A percentile compares a stretch with the other conserved stretches of the same genome.
phyloP scores from a whole-genome alignment of 202 grass and related monocot species.

The Alloteropsis angusta region DNA sequence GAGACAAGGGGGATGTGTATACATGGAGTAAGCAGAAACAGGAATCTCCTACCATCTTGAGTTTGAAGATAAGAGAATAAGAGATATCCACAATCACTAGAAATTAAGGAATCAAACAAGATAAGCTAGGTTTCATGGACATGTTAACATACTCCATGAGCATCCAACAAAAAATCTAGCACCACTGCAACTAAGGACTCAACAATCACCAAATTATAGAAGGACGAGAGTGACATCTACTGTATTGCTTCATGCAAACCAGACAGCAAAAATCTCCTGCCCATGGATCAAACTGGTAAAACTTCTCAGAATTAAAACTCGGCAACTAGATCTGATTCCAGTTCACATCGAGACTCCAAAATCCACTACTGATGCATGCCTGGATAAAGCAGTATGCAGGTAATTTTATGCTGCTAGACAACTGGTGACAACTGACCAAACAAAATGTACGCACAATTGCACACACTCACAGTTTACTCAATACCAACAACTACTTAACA shows the following conservation, averaged over 20 bases:
- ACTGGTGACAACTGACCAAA: background rate
- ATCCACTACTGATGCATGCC: background rate
- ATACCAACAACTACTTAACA: background rate
- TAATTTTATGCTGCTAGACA: conserved; percentile 43
- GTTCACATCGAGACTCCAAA: background rate
- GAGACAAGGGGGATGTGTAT: background rate
- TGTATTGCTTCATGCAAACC: background rate
- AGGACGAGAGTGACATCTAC: background rate
- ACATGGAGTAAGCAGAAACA: background rate
- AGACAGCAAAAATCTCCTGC: background rate
- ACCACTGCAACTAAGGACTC: background rate
- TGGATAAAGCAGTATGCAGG: background rate
- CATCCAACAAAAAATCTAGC: background rate
- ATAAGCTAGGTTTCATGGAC: background rate
- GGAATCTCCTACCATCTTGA: background rate
- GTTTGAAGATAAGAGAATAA: background rate
- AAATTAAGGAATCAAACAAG: background rate
- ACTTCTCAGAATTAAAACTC: background rate
- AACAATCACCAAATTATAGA: background rate
- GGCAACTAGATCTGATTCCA: background rate
- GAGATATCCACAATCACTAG: background rate
- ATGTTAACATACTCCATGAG: background rate
- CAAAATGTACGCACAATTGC: background rate
- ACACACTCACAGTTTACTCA: background rate
- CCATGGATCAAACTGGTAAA: background rate